Evolutionary conservation across 2,329 filamentous ascomycete genomes (phyloP), one percentile per base, ranked within the genome.

Genomic region (Pezicula rhizophila): DNA sequence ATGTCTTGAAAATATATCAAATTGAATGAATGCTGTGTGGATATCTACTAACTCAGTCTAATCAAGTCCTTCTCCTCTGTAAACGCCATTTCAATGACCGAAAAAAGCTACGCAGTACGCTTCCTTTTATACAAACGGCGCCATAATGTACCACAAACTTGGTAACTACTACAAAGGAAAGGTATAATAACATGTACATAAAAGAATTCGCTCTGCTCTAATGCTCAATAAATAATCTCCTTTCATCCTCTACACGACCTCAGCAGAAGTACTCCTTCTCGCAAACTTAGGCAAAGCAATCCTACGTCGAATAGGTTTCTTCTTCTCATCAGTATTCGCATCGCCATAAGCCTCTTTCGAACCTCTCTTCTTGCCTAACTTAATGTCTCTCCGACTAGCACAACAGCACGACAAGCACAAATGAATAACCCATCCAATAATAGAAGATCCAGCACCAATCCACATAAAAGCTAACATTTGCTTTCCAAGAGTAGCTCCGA

Each of bases 391-490:
- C 14, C 40, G 40, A 15, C 23, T 42, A 25, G 46, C 46, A 43
- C 84, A 87, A 65, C 87, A 92, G 67, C 89, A 95, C 59, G 85
- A 87, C 66, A 90, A 76, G 31, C 84, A 81, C 33, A 85, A 72
- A 64, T 93, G 87, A 20, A 92, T 70, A 26, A 85, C 66, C 59
- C 87, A 90, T 1, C 84, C 84, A 17, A 89, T 60, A 7, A 87
- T 68, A 1, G 80, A 77, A 52, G 84, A 78, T 0, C 74, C 79
- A 1, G 81, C 77, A 0, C 85, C 87, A 31, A 88, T 77, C 90
- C 90, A 96, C 84, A 93, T 91, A 63, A 95, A 92, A 0, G 71
- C 85, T 58, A 95, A 78, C 85, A 95, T 89, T 57, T 79, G 76
- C 33, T 66, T 68, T 12, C 89, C 89, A 40, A 95, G 72, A 3